phyloP scores from a whole-genome alignment of 2,329 filamentous ascomycete genomes.

The Sporothrix curviconia region DNA sequence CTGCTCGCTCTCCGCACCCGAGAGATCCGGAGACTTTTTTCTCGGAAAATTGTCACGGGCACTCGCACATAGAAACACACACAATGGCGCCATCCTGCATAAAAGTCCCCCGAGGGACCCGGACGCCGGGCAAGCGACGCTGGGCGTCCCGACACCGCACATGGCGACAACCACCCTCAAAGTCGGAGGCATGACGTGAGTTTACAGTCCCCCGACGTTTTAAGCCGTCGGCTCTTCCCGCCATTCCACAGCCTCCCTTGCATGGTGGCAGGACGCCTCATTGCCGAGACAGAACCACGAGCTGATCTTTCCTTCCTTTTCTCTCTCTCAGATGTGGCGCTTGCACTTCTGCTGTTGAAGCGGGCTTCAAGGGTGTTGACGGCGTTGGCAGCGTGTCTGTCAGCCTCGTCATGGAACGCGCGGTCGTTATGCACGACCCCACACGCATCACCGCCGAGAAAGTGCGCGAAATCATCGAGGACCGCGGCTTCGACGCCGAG shows the following conservation, averaged over 20 bases:
- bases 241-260: background rate
- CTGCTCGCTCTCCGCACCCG: background rate
- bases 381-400: constrained; percentile 84
- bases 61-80: background rate
- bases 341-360: constrained; percentile 92
- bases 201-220: constrained; percentile 19
- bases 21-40: background rate
- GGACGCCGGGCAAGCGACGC: constrained; percentile 24
- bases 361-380: constrained; percentile 74
- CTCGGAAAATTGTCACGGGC: background rate
- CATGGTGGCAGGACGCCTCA: background rate
- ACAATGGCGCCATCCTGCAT: constrained; percentile 48
- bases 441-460: constrained; percentile 64
- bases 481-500: constrained; percentile 84
- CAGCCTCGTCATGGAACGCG: constrained; percentile 89
- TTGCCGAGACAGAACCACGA: background rate
- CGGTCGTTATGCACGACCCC: constrained; percentile 87
- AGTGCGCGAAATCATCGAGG: constrained; percentile 81
- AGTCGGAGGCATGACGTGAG: constrained; percentile 79
- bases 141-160: constrained; percentile 43
- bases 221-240: background rate
- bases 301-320: background rate
- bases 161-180: constrained; percentile 88
- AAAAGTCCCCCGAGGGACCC: constrained; percentile 39
- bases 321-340: constrained; percentile 61